Base-by-base conservation (phyloP, 2,329 filamentous ascomycete species). In the Xylariaceae sp. region DNA sequence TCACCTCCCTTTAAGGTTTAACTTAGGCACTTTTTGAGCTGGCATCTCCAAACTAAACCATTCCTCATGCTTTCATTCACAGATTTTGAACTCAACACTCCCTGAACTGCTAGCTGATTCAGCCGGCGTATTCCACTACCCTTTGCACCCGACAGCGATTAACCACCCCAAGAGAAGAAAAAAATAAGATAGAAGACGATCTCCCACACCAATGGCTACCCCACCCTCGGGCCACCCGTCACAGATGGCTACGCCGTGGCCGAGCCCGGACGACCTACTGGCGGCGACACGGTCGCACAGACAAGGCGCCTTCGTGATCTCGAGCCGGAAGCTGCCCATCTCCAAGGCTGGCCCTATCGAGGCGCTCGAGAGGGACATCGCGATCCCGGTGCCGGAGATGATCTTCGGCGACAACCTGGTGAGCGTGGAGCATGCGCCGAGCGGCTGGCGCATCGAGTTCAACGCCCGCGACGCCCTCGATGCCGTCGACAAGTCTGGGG, bases 391-490 rank as follows among this genome's bases (percentile, higher is more conserved):
- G 28, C 92, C 92, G 7, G 92, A 98, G 68, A 98, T 98, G 92
- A 98, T 98, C 50, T 98, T 98, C 59, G 92, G 92, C 46, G 89
- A 98, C 69, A 98, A 98, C 63, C 69, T 84, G 41, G 81, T 94
- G 28, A 68, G 77, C 5, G 73, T 98, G 44, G 71, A 80, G 37
- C 88, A 97, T 66, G 46, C 67, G n/a, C 72, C 75, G 14, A 80
- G 75, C n/a, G 78, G 80, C 31, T 98, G 88, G 88, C 69, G 70
- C 31, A 70, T 97, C 47, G 67, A 74, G 37, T 98, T 97, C 70
- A 83, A 83, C 59, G 85, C 92, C 15, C 85, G 81, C 53, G 87
- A 90, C 59, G 92, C 90, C 16, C 74, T 98, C 48, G 88, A 96
- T 63, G 72, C 74, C 43, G 92, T 98, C 34, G 90, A 95, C 68